Evolutionary conservation across 768 basidiomycete species (phyloP).

Genomic region (Terana coerulea): DNA sequence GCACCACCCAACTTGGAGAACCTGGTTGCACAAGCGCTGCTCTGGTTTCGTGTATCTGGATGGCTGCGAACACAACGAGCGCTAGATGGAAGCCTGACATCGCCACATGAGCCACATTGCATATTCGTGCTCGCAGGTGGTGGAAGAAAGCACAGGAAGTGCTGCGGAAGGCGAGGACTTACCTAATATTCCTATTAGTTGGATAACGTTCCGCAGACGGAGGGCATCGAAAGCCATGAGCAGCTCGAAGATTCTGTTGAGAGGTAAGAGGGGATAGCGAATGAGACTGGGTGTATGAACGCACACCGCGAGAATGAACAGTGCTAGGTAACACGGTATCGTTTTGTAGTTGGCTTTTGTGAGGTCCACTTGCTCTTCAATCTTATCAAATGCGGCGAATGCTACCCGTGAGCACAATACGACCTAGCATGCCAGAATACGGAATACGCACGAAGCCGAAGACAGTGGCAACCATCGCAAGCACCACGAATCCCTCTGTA

Average conservation of each 20-base stretch:
- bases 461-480: constrained; percentile 69
- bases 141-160: background rate
- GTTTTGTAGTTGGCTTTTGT: constrained; percentile 57
- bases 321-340: constrained; percentile 77
- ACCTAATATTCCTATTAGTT: constrained; percentile 72
- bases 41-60: constrained; percentile 77
- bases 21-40: constrained; percentile 45
- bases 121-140: background rate
- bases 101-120: background rate
- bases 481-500: constrained; percentile 70
- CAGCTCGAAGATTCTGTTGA: constrained; percentile 67
- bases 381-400: constrained; percentile 33
- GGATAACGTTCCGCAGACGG: constrained; percentile 71
- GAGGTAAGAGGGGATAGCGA: background rate
- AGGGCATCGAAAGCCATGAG: constrained; percentile 84
- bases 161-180: constrained; percentile 19
- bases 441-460: constrained; percentile 53
- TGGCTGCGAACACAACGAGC: constrained; percentile 66
- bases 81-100: constrained; percentile 72
- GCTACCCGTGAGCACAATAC: background rate
- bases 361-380: constrained; percentile 46
- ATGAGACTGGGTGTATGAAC: constrained; percentile 19
- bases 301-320: constrained; percentile 81
- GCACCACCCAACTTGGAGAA: constrained; percentile 31
- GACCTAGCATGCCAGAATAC: background rate